Evolutionary conservation across 2,329 filamentous ascomycete species (phyloP), one percentile per base, ranked within the genome.

Genomic region (Alternaria ethzedia): DNA sequence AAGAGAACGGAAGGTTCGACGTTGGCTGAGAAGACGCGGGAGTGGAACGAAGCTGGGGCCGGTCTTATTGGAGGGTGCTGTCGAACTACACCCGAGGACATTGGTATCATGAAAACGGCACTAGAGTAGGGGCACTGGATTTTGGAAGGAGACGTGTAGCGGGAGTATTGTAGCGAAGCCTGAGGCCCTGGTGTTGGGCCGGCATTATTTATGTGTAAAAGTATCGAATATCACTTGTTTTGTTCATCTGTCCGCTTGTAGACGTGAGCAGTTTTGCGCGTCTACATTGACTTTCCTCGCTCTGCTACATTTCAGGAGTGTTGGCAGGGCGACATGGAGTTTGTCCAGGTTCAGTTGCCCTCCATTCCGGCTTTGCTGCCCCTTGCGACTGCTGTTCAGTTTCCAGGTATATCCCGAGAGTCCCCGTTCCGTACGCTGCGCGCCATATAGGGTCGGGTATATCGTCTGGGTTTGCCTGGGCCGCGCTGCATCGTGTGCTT

Each of bases 21-120:
- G 36, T 64, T 81, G 54, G 68, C 70, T n/a, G 69, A 70, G 13
- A 70, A 75, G 54, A 74, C 77, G 13, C 65, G 59, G 61, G 72
- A 79, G 50, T 81, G 78, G 75, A 69, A 72, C 57, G 61, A 66
- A 4, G 73, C 73, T 26, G 82, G 83, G 2, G 83, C 81, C 10
- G 75, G 74, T 57, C 59, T 84, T 47, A 78, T 85, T 52, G 83
- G 83, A 11, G 83, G 83, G 2, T 85, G 83, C 67, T 85, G 83
- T 73, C 75, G 83, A 57, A 84, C 81, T 13, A 80, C 78, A 6
- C 82, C 82, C 0, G 71, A 74, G 10, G 80, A 83, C 63, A 80
- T 83, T n/a, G 59, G 63, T 28, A 72, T 74, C 11, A 77, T 82
- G 68, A 59, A 61, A 46, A 61, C 71, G 47, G 69, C 72, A 25